Evolutionary conservation across 441 rosid species (phyloP).

Genomic region (Arabidopsis lyrata): DNA sequence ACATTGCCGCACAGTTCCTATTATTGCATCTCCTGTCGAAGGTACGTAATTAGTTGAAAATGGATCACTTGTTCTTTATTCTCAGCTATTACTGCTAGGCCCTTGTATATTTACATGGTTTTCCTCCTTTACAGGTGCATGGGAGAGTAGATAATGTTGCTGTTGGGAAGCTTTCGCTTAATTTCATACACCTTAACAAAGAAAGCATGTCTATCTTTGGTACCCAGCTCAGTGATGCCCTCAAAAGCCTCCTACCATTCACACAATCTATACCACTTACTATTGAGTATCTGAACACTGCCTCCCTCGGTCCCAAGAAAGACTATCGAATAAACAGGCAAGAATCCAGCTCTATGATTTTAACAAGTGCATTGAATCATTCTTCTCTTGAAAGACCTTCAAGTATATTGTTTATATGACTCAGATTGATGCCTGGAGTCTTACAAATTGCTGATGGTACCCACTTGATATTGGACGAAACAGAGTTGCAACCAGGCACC

Average conservation of each 20-base stretch:
- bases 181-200: conserved; percentile 71
- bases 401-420: conserved; percentile 27
- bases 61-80: conserved; percentile 7
- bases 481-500: conserved; percentile 71
- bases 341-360: conserved; percentile 21
- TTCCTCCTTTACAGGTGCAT: conserved; percentile 61
- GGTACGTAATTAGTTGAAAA: conserved; percentile 46
- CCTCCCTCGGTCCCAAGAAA: conserved; percentile 78
- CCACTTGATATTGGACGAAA: conserved; percentile 80
- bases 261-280: conserved; percentile 69
- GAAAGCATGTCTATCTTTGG: conserved; percentile 76
- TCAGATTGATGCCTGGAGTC: conserved; percentile 74
- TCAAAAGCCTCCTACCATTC: conserved; percentile 76
- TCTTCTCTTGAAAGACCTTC: conserved; percentile 1
- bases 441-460: conserved; percentile 89
- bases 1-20: conserved; percentile 70
- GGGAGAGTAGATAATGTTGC: conserved; percentile 75
- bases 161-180: conserved; percentile 92
- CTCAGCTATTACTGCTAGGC: background rate
- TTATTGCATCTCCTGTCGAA: conserved; percentile 86
- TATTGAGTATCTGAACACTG: conserved; percentile 68
- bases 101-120: conserved; percentile 15
- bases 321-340: conserved; percentile 81
- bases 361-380: background rate
- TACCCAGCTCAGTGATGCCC: conserved; percentile 49